phyloP scores from a whole-genome alignment of 495 filamentous ascomycete genomes.

The Trichoderma virens region DNA sequence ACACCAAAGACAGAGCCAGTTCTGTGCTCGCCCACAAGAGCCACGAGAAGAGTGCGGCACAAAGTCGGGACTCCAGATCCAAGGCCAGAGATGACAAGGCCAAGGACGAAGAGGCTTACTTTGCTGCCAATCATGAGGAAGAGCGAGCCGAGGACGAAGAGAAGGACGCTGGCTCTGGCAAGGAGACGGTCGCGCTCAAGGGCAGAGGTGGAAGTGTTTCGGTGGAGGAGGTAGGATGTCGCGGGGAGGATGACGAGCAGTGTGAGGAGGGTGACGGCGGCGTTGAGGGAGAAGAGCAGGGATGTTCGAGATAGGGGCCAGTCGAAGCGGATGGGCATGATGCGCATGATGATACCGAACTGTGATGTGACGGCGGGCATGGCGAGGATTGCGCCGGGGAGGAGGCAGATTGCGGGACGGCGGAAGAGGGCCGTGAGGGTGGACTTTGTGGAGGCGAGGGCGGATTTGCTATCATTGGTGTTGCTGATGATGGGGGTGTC shows the following conservation, averaged over 20 bases:
- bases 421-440: background rate
- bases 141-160: background rate
- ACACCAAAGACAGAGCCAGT: background rate
- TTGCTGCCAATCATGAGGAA: background rate
- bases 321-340: constrained; percentile 6
- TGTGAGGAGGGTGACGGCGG: background rate
- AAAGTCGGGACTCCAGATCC: background rate
- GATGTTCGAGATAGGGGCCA: background rate
- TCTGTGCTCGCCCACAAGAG: background rate
- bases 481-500: background rate
- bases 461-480: background rate
- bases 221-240: background rate
- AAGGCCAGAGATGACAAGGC: background rate
- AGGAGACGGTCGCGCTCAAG: background rate
- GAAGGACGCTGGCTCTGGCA: background rate
- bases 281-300: background rate
- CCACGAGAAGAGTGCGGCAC: constrained; percentile 1
- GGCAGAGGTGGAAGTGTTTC: background rate
- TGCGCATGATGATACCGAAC: background rate
- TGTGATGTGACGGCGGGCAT: background rate
- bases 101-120: background rate
- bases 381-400: background rate
- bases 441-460: background rate
- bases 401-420: background rate
- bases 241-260: background rate